These are phyloP conservation scores for Candida dendrica DNA, from an alignment of 805 yeast species.

Conservation along the genomic window DNA sequence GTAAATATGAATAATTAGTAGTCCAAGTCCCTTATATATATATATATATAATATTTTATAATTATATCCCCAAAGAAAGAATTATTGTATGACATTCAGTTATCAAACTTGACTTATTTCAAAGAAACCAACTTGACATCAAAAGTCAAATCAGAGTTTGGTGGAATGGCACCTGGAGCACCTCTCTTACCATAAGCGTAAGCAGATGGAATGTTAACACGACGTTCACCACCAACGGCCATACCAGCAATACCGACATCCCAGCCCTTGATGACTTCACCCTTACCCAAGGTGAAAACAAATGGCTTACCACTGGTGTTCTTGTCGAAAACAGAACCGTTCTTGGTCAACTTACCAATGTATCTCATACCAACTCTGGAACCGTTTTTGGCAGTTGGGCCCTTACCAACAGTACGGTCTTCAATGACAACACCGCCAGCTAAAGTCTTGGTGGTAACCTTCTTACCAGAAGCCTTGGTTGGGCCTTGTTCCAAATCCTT, in stretches of 20 bases:
- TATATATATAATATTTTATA: too few relatives aligned
- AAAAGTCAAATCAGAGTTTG: constrained; percentile 92
- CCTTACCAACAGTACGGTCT: constrained; percentile 86
- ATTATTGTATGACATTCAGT: too few relatives aligned
- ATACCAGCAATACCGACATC: constrained; percentile 98
- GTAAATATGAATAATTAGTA: too few relatives aligned
- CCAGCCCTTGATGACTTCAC: constrained; percentile 98
- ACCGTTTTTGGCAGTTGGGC: constrained; percentile 81
- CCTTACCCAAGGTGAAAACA: constrained; percentile 83
- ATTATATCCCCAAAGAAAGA: too few relatives aligned
- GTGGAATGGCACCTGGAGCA: constrained; percentile 88
- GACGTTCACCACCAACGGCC: constrained; percentile 98
- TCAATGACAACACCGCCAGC: constrained; percentile 92
- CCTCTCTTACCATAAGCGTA: constrained; percentile 94
- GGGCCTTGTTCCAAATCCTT: constrained; percentile 94
- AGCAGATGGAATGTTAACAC: constrained; percentile 91
- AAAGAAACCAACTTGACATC: constrained; percentile 90
- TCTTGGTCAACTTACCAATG: constrained; percentile 86
- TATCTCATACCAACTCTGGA: constrained; percentile 93
- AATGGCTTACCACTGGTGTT: constrained; percentile 97
- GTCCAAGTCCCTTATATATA: too few relatives aligned
- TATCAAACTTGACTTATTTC: too few relatives aligned
- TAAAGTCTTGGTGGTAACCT: constrained; percentile 68
- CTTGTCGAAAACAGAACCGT: constrained; percentile 95
- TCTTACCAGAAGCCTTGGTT: constrained; percentile 43